phyloP scores from a whole-genome alignment of 1,284 basidiomycete genomes.

The Trametes versicolor region DNA sequence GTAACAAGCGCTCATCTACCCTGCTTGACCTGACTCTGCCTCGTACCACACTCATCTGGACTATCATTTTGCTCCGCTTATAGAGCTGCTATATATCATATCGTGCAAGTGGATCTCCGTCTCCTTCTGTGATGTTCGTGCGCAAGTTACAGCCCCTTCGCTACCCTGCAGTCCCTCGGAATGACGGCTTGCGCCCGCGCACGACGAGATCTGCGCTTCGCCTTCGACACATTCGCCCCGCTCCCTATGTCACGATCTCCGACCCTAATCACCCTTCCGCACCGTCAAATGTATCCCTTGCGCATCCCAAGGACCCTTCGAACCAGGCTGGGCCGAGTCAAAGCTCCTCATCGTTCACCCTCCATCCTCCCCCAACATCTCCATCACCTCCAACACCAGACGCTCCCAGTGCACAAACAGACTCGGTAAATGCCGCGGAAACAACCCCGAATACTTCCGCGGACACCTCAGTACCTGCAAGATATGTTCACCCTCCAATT shows the following conservation, averaged over 20 bases:
- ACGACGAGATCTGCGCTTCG: slow-evolving; percentile 21
- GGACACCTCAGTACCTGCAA: slow-evolving; percentile 30
- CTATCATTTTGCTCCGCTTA: neutral
- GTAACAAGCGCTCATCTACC: slow-evolving; percentile 4
- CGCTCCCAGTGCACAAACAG: slow-evolving; percentile 14
- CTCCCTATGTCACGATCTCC: slow-evolving; percentile 32
- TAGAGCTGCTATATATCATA: too few species aligned
- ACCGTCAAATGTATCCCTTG: slow-evolving; percentile 39
- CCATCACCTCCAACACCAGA: slow-evolving; percentile 26
- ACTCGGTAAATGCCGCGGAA: slow-evolving; percentile 4
- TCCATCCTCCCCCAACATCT: slow-evolving; percentile 2
- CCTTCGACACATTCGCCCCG: slow-evolving; percentile 18
- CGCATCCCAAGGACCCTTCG: slow-evolving; percentile 46
- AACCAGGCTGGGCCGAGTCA: slow-evolving; percentile 23
- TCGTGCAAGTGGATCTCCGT: neutral
- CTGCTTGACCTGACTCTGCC: neutral
- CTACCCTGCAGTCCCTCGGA: slow-evolving; percentile 4
- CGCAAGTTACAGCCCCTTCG: slow-evolving; percentile 30
- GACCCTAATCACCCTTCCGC: slow-evolving; percentile 35
- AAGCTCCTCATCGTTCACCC: slow-evolving; percentile 13
- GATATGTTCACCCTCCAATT: slow-evolving; percentile 31
- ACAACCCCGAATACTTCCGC: slow-evolving; percentile 2
- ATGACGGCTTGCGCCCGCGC: slow-evolving; percentile 22
- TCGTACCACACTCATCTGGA: neutral
- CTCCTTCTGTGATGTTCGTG: slow-evolving; percentile 28